phyloP scores from a whole-genome alignment of 441 rosid species.

The Pelargonium myrrhifolium region DNA sequence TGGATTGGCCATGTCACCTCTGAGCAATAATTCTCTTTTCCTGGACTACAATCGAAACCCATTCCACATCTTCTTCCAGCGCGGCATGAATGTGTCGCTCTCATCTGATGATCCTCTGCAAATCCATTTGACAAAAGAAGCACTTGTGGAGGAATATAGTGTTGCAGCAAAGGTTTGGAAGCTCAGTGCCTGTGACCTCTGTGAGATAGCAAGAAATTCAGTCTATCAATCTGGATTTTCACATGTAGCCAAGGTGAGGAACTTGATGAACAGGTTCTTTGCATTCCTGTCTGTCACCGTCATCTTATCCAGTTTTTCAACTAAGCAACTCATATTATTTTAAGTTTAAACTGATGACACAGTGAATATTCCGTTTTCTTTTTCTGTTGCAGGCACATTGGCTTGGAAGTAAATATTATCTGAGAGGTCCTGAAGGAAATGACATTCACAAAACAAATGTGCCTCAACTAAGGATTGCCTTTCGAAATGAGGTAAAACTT shows the following conservation, averaged over 20 bases:
- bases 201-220: conserved; percentile 64
- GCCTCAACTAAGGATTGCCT: conserved; percentile 46
- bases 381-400: conserved; percentile 42
- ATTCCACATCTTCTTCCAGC: conserved; percentile 46
- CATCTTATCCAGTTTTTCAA: too few relatives aligned
- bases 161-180: conserved; percentile 68
- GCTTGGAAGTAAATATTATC: conserved; percentile 51
- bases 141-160: conserved; percentile 59
- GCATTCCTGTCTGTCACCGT: not conserved
- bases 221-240: conserved; percentile 70
- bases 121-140: conserved; percentile 66
- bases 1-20: conserved; percentile 59
- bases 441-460: conserved; percentile 68
- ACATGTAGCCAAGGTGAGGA: conserved; percentile 49
- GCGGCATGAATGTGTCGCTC: conserved; percentile 60
- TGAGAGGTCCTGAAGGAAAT: conserved; percentile 55
- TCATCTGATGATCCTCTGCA: conserved; percentile 77
- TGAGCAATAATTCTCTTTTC: conserved; percentile 60
- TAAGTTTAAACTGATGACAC: not conserved
- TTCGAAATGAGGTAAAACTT: conserved; percentile 46
- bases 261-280: not conserved
- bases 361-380: not conserved
- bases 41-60: conserved; percentile 56
- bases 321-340: not conserved
- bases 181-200: conserved; percentile 63